These are phyloP conservation scores for Cubamyces lactineus DNA, from an alignment of 768 basidiomycete genomes.

Conservation along the genomic window DNA sequence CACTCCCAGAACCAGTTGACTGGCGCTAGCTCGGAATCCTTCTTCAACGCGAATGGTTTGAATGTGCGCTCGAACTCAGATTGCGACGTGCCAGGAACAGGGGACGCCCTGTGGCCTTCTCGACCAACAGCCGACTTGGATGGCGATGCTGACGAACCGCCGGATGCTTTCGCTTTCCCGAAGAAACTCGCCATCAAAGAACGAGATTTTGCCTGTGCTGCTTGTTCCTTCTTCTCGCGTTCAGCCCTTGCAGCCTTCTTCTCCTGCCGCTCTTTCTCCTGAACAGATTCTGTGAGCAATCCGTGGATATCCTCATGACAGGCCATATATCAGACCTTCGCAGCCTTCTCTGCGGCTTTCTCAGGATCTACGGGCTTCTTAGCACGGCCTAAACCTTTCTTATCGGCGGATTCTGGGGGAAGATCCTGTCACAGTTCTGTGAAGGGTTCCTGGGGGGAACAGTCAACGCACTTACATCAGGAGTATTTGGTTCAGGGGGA, in stretches of 20 bases:
- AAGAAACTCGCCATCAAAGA: slow-evolving; percentile 82
- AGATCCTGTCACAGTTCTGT: slow-evolving; percentile 35
- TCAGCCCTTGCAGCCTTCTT: slow-evolving; percentile 71
- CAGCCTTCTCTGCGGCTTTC: slow-evolving; percentile 57
- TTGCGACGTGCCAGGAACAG: slow-evolving; percentile 40
- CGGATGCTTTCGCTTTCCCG: slow-evolving; percentile 53
- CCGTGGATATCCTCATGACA: no score
- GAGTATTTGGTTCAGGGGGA: slow-evolving; percentile 29
- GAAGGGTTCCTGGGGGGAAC: neutral
- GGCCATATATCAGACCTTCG: slow-evolving; percentile 43
- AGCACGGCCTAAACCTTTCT: slow-evolving; percentile 41
- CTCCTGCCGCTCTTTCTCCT: slow-evolving; percentile 74
- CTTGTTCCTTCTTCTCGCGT: slow-evolving; percentile 71
- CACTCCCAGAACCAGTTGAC: slow-evolving; percentile 64
- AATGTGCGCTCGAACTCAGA: slow-evolving; percentile 78
- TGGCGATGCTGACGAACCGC: slow-evolving; percentile 28
- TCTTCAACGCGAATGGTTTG: slow-evolving; percentile 79
- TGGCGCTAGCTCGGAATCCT: slow-evolving; percentile 72
- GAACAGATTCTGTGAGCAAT: neutral
- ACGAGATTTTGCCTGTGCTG: slow-evolving; percentile 71
- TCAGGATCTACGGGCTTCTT: slow-evolving; percentile 61
- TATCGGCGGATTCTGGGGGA: slow-evolving; percentile 11
- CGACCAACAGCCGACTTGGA: slow-evolving; percentile 28
- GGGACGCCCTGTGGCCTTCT: slow-evolving; percentile 31
- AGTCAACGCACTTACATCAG: neutral